Percentiles rank a stretch among this genome's conserved stretches.
Conservation (phyloP, 169 alveolate genomes). For the Eimeria acervulina region DNA sequence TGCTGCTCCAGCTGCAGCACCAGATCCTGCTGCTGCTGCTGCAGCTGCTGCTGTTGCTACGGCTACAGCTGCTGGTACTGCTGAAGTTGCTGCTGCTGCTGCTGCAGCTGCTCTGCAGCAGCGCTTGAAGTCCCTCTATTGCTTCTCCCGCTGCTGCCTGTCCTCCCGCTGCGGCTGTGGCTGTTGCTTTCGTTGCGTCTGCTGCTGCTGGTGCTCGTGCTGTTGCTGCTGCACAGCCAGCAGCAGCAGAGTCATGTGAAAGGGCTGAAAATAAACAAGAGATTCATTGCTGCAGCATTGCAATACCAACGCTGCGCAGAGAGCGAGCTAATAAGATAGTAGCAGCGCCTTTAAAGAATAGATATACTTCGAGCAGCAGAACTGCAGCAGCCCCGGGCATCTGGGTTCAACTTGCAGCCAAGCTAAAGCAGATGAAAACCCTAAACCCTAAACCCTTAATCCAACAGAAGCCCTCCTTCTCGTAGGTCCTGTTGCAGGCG, state of each 20-base stretch:
- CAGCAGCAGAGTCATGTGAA: constrained; percentile 16
- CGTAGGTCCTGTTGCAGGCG: no score
- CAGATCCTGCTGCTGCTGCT: not conserved
- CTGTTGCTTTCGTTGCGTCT: constrained; percentile 40
- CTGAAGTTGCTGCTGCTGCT: not conserved
- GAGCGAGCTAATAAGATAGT: no score
- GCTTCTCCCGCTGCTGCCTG: not conserved
- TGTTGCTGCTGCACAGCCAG: constrained; percentile 18
- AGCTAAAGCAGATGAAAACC: not conserved
- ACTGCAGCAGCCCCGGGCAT: not conserved
- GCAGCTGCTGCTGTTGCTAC: constrained; percentile 21
- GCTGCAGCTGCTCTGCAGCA: constrained; percentile 5
- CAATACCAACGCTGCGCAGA: no score
- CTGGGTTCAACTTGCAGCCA: not conserved
- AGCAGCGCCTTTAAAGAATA: no score
- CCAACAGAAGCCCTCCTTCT: no score
- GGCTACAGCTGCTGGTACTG: constrained; percentile 19
- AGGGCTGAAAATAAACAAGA: not conserved
- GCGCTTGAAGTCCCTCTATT: not conserved
- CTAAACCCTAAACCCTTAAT: not conserved
- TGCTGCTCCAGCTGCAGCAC: not conserved
- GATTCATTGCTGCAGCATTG: not conserved
- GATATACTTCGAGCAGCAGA: no score
- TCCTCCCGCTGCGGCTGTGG: constrained; percentile 8
- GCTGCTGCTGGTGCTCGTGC: constrained; percentile 1